Percentiles rank a stretch among this genome's conserved stretches.
Evolutionary conservation across 2,329 filamentous ascomycete species (phyloP).

Genomic region (Beauveria brongniartii): DNA sequence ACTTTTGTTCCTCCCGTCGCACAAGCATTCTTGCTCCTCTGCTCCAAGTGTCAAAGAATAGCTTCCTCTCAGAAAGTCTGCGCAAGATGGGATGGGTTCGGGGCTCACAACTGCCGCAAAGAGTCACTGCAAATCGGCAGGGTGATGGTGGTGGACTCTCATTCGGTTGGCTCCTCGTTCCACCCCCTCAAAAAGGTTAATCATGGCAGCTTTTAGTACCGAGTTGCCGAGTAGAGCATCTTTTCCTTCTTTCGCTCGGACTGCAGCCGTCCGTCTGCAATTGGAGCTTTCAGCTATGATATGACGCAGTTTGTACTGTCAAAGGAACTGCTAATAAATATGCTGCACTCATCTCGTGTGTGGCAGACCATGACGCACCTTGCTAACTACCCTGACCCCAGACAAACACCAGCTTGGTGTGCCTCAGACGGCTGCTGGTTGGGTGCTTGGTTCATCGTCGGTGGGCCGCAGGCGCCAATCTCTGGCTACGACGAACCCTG

Average conservation of each 20-base stretch:
- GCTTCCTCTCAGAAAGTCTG: neutral
- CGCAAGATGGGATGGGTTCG: neutral
- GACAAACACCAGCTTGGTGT: neutral
- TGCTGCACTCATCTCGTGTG: neutral
- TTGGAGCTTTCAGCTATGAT: conserved; percentile 1
- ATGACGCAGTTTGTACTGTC: conserved; percentile 24
- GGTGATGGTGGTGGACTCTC: conserved; percentile 2
- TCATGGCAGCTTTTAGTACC: neutral
- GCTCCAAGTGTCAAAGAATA: neutral
- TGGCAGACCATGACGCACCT: conserved; percentile 7
- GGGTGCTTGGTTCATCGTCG: neutral
- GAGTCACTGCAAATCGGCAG: neutral
- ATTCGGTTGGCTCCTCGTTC: conserved; percentile 2
- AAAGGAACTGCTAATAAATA: neutral
- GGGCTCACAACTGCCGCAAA: conserved; percentile 5
- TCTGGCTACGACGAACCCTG: conserved; percentile 3
- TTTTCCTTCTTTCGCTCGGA: neutral
- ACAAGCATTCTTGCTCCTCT: neutral
- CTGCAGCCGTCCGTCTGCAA: neutral
- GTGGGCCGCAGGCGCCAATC: conserved; percentile 7
- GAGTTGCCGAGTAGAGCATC: neutral
- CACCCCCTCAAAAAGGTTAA: neutral
- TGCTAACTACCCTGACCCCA: neutral
- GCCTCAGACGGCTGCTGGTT: neutral
- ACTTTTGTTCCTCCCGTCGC: neutral